Evolutionary conservation across 768 basidiomycete genomes (phyloP).

Genomic region (Boletus edulis): DNA sequence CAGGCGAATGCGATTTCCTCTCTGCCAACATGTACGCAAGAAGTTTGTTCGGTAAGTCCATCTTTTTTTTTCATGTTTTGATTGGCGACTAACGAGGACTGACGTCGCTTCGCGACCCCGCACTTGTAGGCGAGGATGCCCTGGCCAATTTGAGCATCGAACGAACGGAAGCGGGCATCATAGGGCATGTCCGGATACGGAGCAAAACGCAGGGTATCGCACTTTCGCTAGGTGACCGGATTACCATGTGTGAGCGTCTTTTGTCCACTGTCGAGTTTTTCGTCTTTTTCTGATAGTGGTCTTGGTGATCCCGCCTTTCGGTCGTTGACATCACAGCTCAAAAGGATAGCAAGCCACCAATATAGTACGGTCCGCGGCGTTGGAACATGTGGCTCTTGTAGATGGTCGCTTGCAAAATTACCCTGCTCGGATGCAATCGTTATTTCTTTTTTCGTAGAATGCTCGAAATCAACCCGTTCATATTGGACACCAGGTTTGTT

Average conservation of each 20-base stretch:
- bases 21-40: slow-evolving; percentile 96
- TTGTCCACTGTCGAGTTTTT: not conserved
- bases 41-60: slow-evolving; percentile 82
- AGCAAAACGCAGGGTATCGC: slow-evolving; percentile 99
- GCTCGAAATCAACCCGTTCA: not conserved
- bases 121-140: slow-evolving; percentile 80
- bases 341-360: slow-evolving; percentile 38
- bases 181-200: slow-evolving; percentile 93
- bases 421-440: not conserved
- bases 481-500: too few species aligned
- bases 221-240: slow-evolving; percentile 87
- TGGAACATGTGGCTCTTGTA: not conserved
- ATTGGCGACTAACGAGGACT: not conserved
- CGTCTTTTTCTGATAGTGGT: not conserved
- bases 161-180: slow-evolving; percentile 69
- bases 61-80: not conserved
- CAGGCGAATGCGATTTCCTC: slow-evolving; percentile 96
- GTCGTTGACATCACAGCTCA: slow-evolving; percentile 30
- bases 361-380: slow-evolving; percentile 3
- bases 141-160: slow-evolving; percentile 94
- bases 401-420: not conserved
- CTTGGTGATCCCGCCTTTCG: not conserved
- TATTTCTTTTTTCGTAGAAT: not conserved
- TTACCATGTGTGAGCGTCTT: slow-evolving; percentile 53
- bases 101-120: not conserved